These are phyloP conservation scores for Microbotryomycetes sp. DNA, from an alignment of 1,284 basidiomycete genomes.

Conservation along the genomic window DNA sequence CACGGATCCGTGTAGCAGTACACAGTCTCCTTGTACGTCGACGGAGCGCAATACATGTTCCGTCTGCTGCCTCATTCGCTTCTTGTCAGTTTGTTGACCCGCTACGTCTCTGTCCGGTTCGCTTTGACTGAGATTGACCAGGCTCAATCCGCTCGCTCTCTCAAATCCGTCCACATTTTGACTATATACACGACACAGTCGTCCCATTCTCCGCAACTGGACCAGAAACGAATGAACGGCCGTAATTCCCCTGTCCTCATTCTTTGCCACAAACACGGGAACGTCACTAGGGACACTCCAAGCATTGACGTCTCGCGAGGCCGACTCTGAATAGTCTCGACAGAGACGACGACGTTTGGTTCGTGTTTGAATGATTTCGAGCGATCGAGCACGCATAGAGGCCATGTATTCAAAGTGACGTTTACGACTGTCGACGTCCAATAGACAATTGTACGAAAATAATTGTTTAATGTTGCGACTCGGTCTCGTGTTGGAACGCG, in stretches of 20 bases:
- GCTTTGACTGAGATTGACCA: neutral
- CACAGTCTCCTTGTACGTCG: neutral
- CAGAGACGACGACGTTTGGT: neutral
- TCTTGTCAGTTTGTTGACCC: neutral
- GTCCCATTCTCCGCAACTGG: conserved; percentile 6
- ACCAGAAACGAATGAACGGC: conserved; percentile 17
- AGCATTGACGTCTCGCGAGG: conserved; percentile 44
- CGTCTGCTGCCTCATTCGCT: neutral
- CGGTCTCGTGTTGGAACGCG: no score
- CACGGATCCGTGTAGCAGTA: conserved; percentile 17
- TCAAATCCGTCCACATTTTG: conserved; percentile 29
- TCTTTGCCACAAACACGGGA: conserved; percentile 76
- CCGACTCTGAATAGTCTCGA: no score
- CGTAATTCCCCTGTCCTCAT: conserved; percentile 59
- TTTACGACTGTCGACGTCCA: neutral
- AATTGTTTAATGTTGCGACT: neutral
- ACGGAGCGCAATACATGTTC: conserved; percentile 14
- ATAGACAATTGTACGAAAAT: neutral
- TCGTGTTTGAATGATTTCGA: neutral
- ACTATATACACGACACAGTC: conserved; percentile 15
- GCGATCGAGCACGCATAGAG: neutral
- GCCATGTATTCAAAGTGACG: neutral
- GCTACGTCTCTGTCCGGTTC: neutral
- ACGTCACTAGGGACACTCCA: neutral
- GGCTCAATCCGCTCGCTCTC: conserved; percentile 4